Evolutionary conservation across 371 early-diverging fungal species (phyloP).

Genomic region (Phascolomyces articulosus): DNA sequence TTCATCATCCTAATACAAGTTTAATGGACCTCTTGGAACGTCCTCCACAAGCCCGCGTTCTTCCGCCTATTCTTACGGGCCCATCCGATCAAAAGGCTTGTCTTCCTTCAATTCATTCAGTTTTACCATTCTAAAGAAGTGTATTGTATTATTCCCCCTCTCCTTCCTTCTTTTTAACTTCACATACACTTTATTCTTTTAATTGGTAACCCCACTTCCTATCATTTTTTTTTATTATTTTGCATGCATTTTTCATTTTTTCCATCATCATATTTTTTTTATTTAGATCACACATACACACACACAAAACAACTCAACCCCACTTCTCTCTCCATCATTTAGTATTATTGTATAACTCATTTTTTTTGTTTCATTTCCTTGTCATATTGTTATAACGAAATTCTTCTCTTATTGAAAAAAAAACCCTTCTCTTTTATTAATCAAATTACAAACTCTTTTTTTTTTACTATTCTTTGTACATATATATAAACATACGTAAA

Average conservation of each 20-base stretch:
- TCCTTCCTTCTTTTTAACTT: background rate
- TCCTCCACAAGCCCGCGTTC: conserved; percentile 52
- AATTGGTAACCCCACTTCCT: background rate
- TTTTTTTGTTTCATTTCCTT: background rate
- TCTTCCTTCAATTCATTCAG: conserved; percentile 35
- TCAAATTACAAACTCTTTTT: background rate
- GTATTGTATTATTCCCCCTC: background rate
- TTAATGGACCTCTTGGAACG: conserved; percentile 43
- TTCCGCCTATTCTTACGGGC: conserved; percentile 41
- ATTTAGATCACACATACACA: no score
- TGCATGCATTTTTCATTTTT: background rate
- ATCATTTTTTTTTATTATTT: background rate
- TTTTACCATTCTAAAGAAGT: conserved; percentile 28
- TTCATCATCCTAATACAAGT: conserved; percentile 18
- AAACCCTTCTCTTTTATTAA: background rate
- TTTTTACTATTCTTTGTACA: background rate
- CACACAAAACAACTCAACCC: no score
- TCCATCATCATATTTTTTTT: no score
- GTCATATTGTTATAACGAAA: background rate
- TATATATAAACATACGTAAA: background rate
- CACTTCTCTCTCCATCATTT: no score
- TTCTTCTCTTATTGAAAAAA: no score
- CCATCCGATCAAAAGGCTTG: conserved; percentile 10
- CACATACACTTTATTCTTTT: background rate
- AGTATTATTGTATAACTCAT: background rate